Conservation (phyloP, 2,329 filamentous ascomycete species). For the Phialocephala subalpina region DNA sequence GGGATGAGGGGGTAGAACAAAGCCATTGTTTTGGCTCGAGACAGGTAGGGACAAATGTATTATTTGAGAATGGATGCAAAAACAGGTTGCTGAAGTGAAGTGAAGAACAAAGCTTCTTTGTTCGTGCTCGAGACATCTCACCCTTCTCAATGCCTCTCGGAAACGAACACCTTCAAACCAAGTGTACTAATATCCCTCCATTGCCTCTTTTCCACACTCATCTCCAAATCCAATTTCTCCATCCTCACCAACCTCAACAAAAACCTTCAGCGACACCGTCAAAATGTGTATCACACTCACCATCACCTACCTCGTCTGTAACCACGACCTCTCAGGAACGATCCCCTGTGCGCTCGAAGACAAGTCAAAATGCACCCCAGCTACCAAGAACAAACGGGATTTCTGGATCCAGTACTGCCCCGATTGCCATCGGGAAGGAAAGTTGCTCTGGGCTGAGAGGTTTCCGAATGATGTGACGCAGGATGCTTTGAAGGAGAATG, state of each 20-base stretch:
- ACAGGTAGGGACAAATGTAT: neutral
- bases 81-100: neutral
- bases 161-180: neutral
- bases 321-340: neutral
- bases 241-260: neutral
- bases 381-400: neutral
- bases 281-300: slow-evolving; percentile 4
- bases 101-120: neutral
- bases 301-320: neutral
- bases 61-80: neutral
- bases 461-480: neutral
- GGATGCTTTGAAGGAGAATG: neutral
- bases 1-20: neutral
- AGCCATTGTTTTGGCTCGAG: neutral
- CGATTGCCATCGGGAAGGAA: neutral
- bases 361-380: neutral
- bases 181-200: neutral
- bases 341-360: neutral
- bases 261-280: neutral
- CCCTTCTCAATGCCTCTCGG: neutral
- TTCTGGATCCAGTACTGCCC: neutral
- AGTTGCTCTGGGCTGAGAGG: neutral
- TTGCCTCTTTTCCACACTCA: neutral
- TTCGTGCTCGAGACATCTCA: neutral
- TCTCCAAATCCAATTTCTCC: neutral